Evolutionary conservation across 805 yeast species (phyloP), one percentile per base, ranked within the genome.

Genomic region (Nakazawaea wickerhamii): DNA sequence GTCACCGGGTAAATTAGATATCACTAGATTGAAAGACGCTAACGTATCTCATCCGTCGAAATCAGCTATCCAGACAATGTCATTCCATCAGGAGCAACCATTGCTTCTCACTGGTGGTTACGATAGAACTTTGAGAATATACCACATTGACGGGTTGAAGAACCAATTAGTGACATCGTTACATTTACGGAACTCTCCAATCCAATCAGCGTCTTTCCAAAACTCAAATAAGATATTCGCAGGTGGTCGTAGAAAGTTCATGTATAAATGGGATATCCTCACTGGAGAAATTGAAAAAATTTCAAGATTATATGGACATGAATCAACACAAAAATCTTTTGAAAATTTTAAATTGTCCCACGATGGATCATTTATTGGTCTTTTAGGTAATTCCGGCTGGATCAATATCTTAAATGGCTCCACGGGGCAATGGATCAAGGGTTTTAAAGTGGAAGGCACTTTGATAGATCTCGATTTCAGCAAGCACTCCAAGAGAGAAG

Each of bases 341-440:
- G 99, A 93, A 60, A 74, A 82, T 53, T 91, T 93, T 64, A 79
- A 80, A 56, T 47, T 85, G 14, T 84, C 93, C 19, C 82, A 82
- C 0, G 72, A 73, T 50, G 96, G 97, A 13, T 65, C 63, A 28
- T 83, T 66, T 50, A 67, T 93, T 27, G 95, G 88, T 2, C 64
- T 93, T 37, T 68, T 77, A 30, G 99, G 98, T 53, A 79, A 79
- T 48, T 77, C 82, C 43, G 99, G 99, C 26, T 91, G 96, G 93
- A 72, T 93, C 48, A 91, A 91, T 58, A 58, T 95, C 4, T 57
- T 93, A 23, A 79, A 82, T 36, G 83, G 93, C 2, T 53, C 66
- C 5, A 82, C 87, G 0, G 95, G 95, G n/a, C 89, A 85, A 53
- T 90, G 93, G 84, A 58, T 87, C 17, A 74, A 78, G 36, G 95